A percentile compares a stretch with the other conserved stretches of the same genome.
Conservation (phyloP, 345 rosid species). For the Sisymbrium irio region DNA sequence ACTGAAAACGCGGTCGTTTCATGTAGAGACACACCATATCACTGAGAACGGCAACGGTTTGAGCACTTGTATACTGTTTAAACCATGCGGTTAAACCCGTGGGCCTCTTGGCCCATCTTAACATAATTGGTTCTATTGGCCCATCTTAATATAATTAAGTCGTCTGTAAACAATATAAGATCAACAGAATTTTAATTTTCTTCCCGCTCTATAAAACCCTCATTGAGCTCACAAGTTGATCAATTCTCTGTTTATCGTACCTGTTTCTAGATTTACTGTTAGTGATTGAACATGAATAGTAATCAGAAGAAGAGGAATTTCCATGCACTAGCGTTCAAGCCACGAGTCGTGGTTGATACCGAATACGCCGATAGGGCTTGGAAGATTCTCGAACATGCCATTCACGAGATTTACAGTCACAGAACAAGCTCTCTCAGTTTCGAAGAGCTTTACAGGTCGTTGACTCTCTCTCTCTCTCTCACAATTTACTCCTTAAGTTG, state of each 20-base stretch:
- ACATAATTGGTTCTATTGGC: background rate
- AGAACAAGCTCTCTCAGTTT: slow-evolving; percentile 94
- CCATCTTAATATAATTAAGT: background rate
- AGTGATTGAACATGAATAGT: slow-evolving; percentile 59
- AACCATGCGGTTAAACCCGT: background rate
- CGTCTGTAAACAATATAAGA: no score
- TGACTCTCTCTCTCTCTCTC: no score
- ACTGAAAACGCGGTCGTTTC: no score
- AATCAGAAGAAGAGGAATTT: slow-evolving; percentile 95
- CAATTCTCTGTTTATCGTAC: no score
- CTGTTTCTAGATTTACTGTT: no score
- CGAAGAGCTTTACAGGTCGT: slow-evolving; percentile 96
- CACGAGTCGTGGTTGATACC: slow-evolving; percentile 93
- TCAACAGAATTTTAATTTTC: no score
- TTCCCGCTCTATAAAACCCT: no score
- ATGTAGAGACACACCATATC: background rate
- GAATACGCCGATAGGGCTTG: slow-evolving; percentile 93
- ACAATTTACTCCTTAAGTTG: no score
- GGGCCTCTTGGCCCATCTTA: background rate
- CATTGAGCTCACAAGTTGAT: no score
- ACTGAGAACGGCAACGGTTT: background rate
- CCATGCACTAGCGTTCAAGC: slow-evolving; percentile 95
- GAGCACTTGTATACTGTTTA: background rate
- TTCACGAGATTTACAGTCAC: slow-evolving; percentile 95
- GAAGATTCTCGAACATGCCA: slow-evolving; percentile 95